These are phyloP conservation scores for Helotiales sp. DNA, from an alignment of 2,329 filamentous ascomycete genomes.

Conservation along the genomic window DNA sequence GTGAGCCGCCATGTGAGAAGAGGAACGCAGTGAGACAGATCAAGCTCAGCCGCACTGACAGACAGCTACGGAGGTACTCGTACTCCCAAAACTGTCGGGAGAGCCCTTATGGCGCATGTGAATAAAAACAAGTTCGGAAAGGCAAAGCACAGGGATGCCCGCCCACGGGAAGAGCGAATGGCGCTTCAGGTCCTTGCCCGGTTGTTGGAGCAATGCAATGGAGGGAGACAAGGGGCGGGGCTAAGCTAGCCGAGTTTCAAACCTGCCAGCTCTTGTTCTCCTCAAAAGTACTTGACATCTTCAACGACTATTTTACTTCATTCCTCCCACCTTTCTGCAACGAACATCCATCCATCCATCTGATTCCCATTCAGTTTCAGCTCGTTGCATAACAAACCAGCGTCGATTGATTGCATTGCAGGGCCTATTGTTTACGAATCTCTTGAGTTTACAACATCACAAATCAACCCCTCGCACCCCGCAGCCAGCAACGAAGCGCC, in stretches of 20 bases:
- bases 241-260: conserved; percentile 8
- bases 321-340: background rate
- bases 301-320: conserved; percentile 5
- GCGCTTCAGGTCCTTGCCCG: no score
- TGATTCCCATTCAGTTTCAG: background rate
- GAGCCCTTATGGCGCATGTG: background rate
- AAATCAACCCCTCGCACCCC: conserved; percentile 4
- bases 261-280: background rate
- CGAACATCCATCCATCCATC: background rate
- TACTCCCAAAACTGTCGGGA: background rate
- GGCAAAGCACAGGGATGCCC: no score
- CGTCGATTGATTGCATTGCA: conserved; percentile 4
- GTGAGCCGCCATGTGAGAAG: background rate
- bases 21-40: background rate
- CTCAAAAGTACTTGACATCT: no score
- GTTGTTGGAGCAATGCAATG: background rate
- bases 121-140: no score
- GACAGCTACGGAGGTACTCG: no score
- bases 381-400: conserved; percentile 1
- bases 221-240: no score
- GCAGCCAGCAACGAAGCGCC: conserved; percentile 5
- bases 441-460: background rate
- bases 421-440: background rate
- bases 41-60: background rate
- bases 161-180: no score